Conservation (phyloP, 495 filamentous ascomycete genomes). For the Daldinia bambusicola region DNA sequence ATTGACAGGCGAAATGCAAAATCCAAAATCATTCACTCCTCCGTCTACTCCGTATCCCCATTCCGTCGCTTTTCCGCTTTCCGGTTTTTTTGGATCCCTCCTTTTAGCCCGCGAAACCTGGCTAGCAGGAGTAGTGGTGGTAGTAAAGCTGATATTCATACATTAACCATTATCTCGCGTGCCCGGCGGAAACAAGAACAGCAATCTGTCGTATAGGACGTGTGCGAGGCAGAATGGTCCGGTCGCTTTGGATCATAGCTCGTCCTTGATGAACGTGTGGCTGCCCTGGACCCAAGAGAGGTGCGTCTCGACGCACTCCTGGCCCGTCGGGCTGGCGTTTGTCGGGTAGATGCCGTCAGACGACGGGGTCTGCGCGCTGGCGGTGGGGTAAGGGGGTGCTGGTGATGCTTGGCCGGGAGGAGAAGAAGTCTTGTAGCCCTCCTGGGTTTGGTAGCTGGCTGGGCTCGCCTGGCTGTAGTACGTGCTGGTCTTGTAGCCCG, state of each 20-base stretch:
- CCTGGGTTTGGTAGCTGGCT: neutral
- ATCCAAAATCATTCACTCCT: neutral
- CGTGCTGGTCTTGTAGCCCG: neutral
- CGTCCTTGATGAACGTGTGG: slow-evolving; percentile 2
- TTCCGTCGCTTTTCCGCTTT: neutral
- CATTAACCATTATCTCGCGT: no score
- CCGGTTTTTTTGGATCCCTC: neutral
- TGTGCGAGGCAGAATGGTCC: no score
- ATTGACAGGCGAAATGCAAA: neutral
- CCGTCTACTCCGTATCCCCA: neutral
- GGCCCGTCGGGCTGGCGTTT: slow-evolving; percentile 5
- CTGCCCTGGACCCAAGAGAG: slow-evolving; percentile 12
- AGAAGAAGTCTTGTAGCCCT: neutral
- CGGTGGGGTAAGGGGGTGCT: neutral
- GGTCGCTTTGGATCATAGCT: slow-evolving; percentile 13
- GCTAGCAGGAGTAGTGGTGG: neutral
- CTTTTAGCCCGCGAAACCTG: neutral
- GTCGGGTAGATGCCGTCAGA: slow-evolving; percentile 2
- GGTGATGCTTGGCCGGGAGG: neutral
- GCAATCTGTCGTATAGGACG: no score
- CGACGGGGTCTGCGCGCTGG: neutral
- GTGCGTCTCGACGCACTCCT: slow-evolving; percentile 1
- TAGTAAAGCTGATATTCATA: neutral
- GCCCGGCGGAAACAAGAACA: no score
- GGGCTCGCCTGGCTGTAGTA: neutral